Evolutionary conservation across 2,329 filamentous ascomycete species (phyloP), one percentile per base, ranked within the genome.

Genomic region (Paecilomyces niveus): DNA sequence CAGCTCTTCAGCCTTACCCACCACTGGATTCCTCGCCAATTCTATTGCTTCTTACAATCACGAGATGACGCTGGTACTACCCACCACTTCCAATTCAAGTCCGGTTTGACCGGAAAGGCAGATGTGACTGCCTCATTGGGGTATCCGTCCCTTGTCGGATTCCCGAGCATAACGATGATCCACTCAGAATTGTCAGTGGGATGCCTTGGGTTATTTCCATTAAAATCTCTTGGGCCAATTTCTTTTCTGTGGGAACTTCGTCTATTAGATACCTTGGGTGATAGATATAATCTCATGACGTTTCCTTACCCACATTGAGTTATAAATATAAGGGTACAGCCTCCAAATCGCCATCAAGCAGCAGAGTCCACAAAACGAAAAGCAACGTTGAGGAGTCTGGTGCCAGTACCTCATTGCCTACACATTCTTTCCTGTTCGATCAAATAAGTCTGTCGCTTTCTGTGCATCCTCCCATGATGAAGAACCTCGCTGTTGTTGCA

Each of bases 401-500:
- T 45, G n/a, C n/a, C 39, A 45, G 39, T 18, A 45, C 15, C n/a
- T 18, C 39, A 45, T 18, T 45, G 39, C 39, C n/a, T 45, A 39
- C 39, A 45, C 39, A 45, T 45, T 45, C 39, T 45, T 45, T 45
- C 39, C 21, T 52, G 10, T 29, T 29, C 21, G 21, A 24, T 21
- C 21, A 22, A 29, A 18, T 50, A 32, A 31, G 39, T 51, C 54
- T 26, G 26, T 56, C 55, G 24, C 24, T 56, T 31, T 31, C 39
- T 51, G 18, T 51, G 15, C 13, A 29, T 52, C 22, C 35, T 32
- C 15, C 45, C 49, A 18, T 64, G 49, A 79, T 79, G 74, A 76
- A 72, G 65, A 70, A 67, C 54, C 63, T 78, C 59, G 62, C 70
- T 58, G 67, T 72, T 53, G 58, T 75, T 51, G 69, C 75, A 52